phyloP scores from a whole-genome alignment of 768 basidiomycete species.

The Phaeotremella fagi region DNA sequence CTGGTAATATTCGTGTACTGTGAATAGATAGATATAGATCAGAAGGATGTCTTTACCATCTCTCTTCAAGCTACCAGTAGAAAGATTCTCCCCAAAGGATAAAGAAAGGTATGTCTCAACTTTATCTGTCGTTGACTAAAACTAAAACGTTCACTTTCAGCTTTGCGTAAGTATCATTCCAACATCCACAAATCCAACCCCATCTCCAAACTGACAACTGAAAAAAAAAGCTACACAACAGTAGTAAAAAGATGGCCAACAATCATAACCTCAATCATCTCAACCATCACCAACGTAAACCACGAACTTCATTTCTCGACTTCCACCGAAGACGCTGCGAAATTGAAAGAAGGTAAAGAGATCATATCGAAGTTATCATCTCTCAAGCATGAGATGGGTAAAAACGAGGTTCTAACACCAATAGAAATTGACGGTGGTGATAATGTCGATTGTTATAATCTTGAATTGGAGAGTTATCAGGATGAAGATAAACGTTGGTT shows the following conservation, averaged over 20 bases:
- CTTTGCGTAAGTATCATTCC: conserved; percentile 23
- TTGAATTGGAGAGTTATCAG: conserved; percentile 57
- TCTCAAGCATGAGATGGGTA: conserved; percentile 83
- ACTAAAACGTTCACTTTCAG: conserved; percentile 4
- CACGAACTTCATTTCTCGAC: conserved; percentile 55
- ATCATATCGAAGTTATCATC: conserved; percentile 70
- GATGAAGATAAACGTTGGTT: conserved; percentile 65
- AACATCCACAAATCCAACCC: too few relatives aligned
- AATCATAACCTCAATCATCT: conserved; percentile 75
- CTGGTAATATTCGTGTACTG: too few relatives aligned
- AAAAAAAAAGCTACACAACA: conserved; percentile 34
- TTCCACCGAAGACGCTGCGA: conserved; percentile 38
- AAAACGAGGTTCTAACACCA: conserved; percentile 61
- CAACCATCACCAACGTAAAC: conserved; percentile 65
- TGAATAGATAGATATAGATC: background rate
- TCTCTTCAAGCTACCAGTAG: conserved; percentile 34
- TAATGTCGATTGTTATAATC: conserved; percentile 70
- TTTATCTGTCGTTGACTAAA: background rate
- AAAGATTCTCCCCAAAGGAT: conserved; percentile 41
- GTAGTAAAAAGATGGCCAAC: conserved; percentile 52
- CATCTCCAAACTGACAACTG: too few relatives aligned
- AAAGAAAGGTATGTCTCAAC: conserved; percentile 36
- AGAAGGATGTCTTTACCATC: too few relatives aligned
- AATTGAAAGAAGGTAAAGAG: conserved; percentile 66
- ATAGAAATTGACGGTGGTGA: conserved; percentile 72